Percentiles rank a stretch among this genome's conserved stretches.
Conservation (phyloP, 768 basidiomycete genomes). For the Hygrocybe coccinea region DNA sequence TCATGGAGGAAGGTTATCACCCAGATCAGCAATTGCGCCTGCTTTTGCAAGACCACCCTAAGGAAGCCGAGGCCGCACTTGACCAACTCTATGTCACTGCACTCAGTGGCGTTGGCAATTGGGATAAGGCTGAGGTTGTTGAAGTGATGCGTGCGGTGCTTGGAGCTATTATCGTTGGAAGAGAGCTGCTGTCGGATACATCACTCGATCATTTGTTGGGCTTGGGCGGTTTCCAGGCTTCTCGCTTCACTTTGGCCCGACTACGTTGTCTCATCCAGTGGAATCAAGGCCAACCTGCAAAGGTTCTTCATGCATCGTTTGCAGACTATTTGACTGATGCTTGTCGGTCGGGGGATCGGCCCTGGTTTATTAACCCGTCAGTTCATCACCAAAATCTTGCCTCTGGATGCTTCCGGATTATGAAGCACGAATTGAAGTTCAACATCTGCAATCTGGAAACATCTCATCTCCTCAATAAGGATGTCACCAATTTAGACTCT, state of each 20-base stretch:
- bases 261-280: not conserved
- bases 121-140: not conserved
- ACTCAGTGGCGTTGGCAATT: not conserved
- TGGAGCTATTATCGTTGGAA: not conserved
- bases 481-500: conserved; percentile 16
- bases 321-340: conserved; percentile 1
- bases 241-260: not conserved
- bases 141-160: conserved; percentile 4
- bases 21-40: conserved; percentile 5
- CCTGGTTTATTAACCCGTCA: conserved; percentile 3
- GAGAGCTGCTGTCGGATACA: not conserved
- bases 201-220: conserved; percentile 2
- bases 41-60: not conserved
- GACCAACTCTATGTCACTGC: conserved; percentile 2
- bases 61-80: not conserved
- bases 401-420: conserved; percentile 23
- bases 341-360: not conserved
- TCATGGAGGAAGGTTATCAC: conserved; percentile 12
- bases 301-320: conserved; percentile 5
- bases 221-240: not conserved
- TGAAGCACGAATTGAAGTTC: conserved; percentile 33
- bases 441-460: conserved; percentile 37
- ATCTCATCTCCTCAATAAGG: conserved; percentile 28
- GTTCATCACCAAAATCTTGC: conserved; percentile 17
- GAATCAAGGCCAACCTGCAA: not conserved